Percentiles rank a stretch among this genome's conserved stretches.
phyloP scores from a whole-genome alignment of 352 stramenopile genomes.

The Poterioochromonas sp. region DNA sequence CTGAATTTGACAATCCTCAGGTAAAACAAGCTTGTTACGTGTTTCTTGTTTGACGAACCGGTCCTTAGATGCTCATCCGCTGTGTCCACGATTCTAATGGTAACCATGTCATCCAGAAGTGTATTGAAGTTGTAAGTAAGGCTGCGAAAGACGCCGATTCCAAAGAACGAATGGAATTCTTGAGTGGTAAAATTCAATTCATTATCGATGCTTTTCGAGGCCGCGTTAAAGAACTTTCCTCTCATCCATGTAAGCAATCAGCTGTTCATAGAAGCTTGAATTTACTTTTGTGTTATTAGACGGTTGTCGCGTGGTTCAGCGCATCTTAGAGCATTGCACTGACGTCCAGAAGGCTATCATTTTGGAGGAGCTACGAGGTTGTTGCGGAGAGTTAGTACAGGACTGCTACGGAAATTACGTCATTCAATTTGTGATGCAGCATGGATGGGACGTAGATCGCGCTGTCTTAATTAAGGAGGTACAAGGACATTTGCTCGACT shows the following conservation, averaged over 20 bases:
- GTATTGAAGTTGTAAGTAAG: conserved; percentile 64
- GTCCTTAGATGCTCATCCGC: conserved; percentile 51
- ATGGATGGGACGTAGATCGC: conserved; percentile 52
- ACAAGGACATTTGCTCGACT: conserved; percentile 65
- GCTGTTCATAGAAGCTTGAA: no score
- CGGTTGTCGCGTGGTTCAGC: conserved; percentile 92
- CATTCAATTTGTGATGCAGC: conserved; percentile 84
- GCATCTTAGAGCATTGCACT: conserved; percentile 88
- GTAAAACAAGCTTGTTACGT: conserved; percentile 36
- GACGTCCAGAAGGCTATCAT: conserved; percentile 76
- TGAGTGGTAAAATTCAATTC: conserved; percentile 85
- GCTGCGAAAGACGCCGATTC: conserved; percentile 26
- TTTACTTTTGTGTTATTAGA: no score
- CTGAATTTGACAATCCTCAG: conserved; percentile 57
- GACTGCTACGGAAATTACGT: conserved; percentile 99
- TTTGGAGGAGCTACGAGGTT: conserved; percentile 81
- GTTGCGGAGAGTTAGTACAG: conserved; percentile 60
- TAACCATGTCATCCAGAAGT: conserved; percentile 98
- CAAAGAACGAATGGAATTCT: conserved; percentile 42
- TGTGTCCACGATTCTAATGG: conserved; percentile 95
- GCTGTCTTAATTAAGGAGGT: conserved; percentile 69
- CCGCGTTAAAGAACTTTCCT: conserved; percentile 76
- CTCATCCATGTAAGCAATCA: no score
- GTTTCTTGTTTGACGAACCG: conserved; percentile 53
- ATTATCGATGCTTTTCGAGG: conserved; percentile 86